Evolutionary conservation across 2,329 filamentous ascomycete genomes (phyloP).

Genomic region (Coniochaeta sp.): DNA sequence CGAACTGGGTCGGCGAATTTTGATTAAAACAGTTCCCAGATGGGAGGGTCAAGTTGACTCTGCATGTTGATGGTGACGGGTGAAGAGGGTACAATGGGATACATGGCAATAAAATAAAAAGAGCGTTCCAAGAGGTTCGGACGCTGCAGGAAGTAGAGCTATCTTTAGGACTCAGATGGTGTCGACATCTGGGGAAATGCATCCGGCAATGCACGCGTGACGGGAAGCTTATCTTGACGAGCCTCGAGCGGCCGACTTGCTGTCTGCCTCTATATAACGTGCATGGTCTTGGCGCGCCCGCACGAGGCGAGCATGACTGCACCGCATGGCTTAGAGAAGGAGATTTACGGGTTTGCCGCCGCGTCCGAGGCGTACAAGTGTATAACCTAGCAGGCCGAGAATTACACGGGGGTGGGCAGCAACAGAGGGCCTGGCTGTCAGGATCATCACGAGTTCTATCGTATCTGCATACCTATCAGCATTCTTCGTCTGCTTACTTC

Average conservation of each 20-base stretch:
- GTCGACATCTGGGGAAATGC: neutral
- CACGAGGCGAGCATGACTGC: neutral
- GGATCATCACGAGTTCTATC: no score
- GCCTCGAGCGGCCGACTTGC: neutral
- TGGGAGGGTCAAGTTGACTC: neutral
- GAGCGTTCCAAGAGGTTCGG: neutral
- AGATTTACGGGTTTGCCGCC: no score
- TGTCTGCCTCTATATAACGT: neutral
- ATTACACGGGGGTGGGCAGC: no score
- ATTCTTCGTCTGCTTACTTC: no score
- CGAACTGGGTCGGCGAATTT: neutral
- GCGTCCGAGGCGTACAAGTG: no score
- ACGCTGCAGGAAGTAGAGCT: neutral
- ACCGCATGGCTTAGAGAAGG: neutral
- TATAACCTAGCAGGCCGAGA: no score
- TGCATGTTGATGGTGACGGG: neutral
- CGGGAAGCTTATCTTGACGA: neutral
- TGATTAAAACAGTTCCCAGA: neutral
- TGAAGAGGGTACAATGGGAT: neutral
- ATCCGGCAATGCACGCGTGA: neutral
- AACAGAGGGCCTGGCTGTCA: no score
- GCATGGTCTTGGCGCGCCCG: neutral
- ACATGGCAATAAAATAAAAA: neutral
- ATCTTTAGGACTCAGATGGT: neutral
- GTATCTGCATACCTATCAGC: no score